phyloP scores from a whole-genome alignment of 441 rosid species.

The Populus hybrid region DNA sequence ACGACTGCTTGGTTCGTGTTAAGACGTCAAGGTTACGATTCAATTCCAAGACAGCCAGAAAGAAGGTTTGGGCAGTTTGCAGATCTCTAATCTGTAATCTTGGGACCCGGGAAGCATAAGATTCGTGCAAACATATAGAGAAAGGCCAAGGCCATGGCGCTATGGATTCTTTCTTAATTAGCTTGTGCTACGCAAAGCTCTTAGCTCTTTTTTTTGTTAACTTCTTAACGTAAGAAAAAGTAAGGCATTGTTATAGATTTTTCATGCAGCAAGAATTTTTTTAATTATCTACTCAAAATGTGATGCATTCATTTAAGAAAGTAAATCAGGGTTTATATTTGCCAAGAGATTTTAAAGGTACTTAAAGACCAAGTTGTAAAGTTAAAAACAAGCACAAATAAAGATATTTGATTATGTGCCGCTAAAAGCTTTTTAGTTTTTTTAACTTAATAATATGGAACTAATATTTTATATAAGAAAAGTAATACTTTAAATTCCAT shows the following conservation, averaged over 20 bases:
- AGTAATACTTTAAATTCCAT: not conserved
- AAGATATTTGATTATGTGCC: not conserved
- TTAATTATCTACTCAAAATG: not conserved
- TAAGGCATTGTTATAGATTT: not conserved
- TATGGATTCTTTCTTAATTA: not conserved
- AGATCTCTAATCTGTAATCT: not conserved
- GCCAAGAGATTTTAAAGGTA: too few species aligned
- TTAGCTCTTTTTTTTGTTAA: too few species aligned
- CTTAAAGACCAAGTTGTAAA: too few species aligned
- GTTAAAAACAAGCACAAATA: not conserved
- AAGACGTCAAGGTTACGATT: not conserved
- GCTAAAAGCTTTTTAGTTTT: not conserved
- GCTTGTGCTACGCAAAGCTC: not conserved
- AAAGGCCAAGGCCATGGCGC: not conserved
- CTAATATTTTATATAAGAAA: not conserved
- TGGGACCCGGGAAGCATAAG: slow-evolving; percentile 12
- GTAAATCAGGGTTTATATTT: too few species aligned
- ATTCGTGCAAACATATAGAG: not conserved
- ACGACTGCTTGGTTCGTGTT: not conserved
- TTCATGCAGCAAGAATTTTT: not conserved
- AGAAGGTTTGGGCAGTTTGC: too few species aligned
- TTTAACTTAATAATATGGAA: not conserved
- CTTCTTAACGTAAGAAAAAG: not conserved
- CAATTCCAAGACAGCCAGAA: not conserved
- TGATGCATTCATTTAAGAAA: too few species aligned